Evolutionary conservation across 345 rosid genomes (phyloP), one percentile per base, ranked within the genome.

Genomic region (Eucalyptus albens): DNA sequence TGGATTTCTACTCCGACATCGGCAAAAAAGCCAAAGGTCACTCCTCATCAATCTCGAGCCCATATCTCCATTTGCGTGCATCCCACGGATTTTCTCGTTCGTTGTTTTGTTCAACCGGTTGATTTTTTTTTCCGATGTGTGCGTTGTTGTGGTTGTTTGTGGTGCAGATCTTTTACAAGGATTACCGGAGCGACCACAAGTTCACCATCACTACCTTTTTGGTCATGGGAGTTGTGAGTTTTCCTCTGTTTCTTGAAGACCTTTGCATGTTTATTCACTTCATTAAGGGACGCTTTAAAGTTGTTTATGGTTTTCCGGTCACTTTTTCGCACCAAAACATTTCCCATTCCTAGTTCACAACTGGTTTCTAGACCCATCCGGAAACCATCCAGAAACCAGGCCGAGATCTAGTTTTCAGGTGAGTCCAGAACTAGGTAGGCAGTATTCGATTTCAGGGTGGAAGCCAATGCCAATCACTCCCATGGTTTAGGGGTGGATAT

Each of bases 141-240:
- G 22, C 45, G 40, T 45, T 88, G n/a, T 87, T 55, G 69, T 55
- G 88, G 24, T 53, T 60, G 69, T 82, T 45, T 88, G 21, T 83
- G 53, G 88, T 42, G 42, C 88, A 96, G 98, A 96, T 94, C 96
- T 96, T 86, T 50, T 93, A 95, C 97, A 96, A 92, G 94, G 99
- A 96, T 86, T 96, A 97, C 90, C 98, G 95, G 94, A 93, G 90
- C 44, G 99, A 96, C 92, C 96, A 96, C 88, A 96, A 95, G 93
- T 92, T 96, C 95, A 94, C 93, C 89, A 11, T 97, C 93, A 93
- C 96, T 33, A 93, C 99, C 16, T 94, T 82, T 86, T 95, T 97
- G 88, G 89, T 97, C 7, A 91, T 94, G 83, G 60, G 27, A 55
- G 26, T 95, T 89, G 99, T 97, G 89, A 95, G 97, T 94, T 50